These are phyloP conservation scores for Candida krabiensis DNA, from an alignment of 805 yeast genomes.

Conservation along the genomic window DNA sequence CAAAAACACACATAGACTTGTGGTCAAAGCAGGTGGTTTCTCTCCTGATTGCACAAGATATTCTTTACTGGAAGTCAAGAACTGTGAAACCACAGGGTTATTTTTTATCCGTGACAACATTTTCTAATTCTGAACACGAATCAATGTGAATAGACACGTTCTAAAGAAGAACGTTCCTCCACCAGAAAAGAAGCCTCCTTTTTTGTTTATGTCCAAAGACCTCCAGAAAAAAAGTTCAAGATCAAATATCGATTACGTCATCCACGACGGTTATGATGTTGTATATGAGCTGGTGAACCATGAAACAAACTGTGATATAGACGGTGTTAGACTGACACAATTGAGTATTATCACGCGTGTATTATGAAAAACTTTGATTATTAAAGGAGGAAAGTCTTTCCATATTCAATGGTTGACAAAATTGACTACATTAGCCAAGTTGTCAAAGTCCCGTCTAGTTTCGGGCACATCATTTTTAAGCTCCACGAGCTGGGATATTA, in stretches of 20 bases:
- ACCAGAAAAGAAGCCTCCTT: too few relatives aligned
- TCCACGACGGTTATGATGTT: too few relatives aligned
- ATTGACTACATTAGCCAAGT: conserved; percentile 23
- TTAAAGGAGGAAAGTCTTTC: too few relatives aligned
- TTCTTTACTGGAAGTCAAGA: neutral
- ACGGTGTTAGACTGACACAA: too few relatives aligned
- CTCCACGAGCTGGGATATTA: conserved; percentile 32
- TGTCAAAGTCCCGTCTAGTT: conserved; percentile 36
- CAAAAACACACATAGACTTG: conserved; percentile 60
- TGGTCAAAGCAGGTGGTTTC: conserved; percentile 48
- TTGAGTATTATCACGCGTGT: too few relatives aligned
- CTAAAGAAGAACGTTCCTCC: too few relatives aligned
- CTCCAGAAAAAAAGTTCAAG: neutral
- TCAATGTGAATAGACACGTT: too few relatives aligned
- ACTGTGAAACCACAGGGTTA: conserved; percentile 3
- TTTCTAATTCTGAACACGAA: conserved; percentile 2
- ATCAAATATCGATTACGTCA: too few relatives aligned
- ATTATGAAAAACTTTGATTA: too few relatives aligned
- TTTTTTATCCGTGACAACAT: conserved; percentile 1
- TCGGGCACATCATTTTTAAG: conserved; percentile 39
- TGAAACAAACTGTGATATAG: too few relatives aligned
- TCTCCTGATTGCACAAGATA: conserved; percentile 4
- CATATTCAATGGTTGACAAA: conserved; percentile 14
- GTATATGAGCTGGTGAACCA: too few relatives aligned
- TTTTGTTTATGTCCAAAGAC: too few relatives aligned